These are phyloP conservation scores for Platanthera guangdongensis DNA, from an alignment of 106 monocot genomes.

Conservation along the genomic window DNA sequence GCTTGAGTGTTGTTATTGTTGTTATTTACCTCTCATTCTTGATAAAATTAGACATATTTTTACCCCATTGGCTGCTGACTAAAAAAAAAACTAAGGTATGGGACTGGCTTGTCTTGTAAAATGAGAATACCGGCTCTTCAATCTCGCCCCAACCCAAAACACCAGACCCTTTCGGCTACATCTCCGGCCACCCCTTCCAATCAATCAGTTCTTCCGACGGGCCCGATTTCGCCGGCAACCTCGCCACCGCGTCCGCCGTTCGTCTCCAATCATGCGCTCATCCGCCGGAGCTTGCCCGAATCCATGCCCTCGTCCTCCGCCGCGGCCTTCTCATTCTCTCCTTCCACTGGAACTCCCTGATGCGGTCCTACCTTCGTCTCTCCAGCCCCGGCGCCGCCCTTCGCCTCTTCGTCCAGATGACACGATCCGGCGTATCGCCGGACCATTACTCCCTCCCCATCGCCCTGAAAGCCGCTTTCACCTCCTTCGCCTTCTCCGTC, in stretches of 20 bases:
- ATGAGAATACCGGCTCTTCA: neutral
- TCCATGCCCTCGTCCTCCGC: slow-evolving; percentile 38
- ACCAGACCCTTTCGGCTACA: neutral
- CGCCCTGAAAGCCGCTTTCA: slow-evolving; percentile 49
- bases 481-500: slow-evolving; percentile 9
- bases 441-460: slow-evolving; percentile 66
- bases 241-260: neutral
- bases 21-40: too few species aligned
- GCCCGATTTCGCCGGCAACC: neutral
- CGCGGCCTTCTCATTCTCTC: slow-evolving; percentile 16
- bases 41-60: too few species aligned
- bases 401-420: slow-evolving; percentile 33
- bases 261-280: slow-evolving; percentile 29
- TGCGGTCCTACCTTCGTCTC: slow-evolving; percentile 42
- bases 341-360: slow-evolving; percentile 55
- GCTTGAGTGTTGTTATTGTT: too few species aligned
- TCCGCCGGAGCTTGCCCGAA: slow-evolving; percentile 9
- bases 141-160: neutral
- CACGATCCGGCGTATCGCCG: slow-evolving; percentile 21
- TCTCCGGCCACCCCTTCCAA: neutral
- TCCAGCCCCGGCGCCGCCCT: slow-evolving; percentile 22
- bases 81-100: too few species aligned
- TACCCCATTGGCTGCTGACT: too few species aligned
- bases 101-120: neutral
- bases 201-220: neutral